Evolutionary conservation across 345 rosid species (phyloP), one percentile per base, ranked within the genome.

Genomic region (Eucalyptus cloeziana): DNA sequence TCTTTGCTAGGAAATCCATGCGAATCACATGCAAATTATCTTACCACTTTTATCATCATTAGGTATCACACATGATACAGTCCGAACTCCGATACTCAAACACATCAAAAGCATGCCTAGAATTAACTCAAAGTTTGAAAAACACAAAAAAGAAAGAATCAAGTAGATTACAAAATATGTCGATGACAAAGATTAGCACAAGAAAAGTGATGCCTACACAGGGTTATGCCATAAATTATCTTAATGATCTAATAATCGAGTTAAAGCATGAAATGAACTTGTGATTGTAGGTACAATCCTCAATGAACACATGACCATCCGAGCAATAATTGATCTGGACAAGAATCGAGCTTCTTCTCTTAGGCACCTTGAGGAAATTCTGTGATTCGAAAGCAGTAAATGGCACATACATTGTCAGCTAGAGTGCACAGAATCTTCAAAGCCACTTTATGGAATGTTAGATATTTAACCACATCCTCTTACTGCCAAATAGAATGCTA

Each of bases 31-130:
- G 31, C 76, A 64, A 64, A 64, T 4, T 17, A 14, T 6, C n/a
- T n/a, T 7, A 14, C 5, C 37, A 13, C 76, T 64, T 64, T 7
- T 64, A 4, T n/a, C 37, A 7, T 14, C 76, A n/a, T n/a, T n/a
- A 67, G 1, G 37, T 8, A n/a, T n/a, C 21, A 15, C 10, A 7
- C 76, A n/a, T 7, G 37, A 64, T 14, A 64, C 31, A 15, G 8
- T 13, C 76, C 21, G 0, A 27, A 30, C 31, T 62, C 31, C 1
- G 0, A 15, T 7, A 3, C 11, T 64, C 37, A 30, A 31, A 62
- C 71, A 58, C n/a, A 58, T 58, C 13, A 58, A 58, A 5, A 58
- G n/a, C 64, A 22, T 1, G 3, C 64, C n/a, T 25, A 10, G 64
- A 58, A 58, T 58, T 58, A 64, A 15, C 76, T 15, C 37, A n/a